phyloP scores from a whole-genome alignment of 805 yeast species.

The Torulaspora delbrueckii region DNA sequence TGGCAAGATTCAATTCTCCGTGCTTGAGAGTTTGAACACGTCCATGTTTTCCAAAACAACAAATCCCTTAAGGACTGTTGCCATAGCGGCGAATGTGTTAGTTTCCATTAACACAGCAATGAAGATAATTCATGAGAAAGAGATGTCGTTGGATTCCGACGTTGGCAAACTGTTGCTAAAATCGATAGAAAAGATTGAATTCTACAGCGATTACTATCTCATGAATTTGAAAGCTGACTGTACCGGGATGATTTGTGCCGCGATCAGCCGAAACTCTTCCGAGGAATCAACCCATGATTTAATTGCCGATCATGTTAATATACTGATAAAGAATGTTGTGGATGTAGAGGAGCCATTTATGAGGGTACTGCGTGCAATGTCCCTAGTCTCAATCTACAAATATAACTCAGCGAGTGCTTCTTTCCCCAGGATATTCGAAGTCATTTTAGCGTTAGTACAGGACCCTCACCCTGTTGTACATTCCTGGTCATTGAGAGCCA shows the following conservation, averaged over 20 bases:
- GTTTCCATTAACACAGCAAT: slow-evolving; percentile 57
- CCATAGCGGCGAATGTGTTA: slow-evolving; percentile 56
- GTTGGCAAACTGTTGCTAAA: slow-evolving; percentile 48
- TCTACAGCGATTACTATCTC: slow-evolving; percentile 38
- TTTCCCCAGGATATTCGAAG: slow-evolving; percentile 47
- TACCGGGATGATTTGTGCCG: slow-evolving; percentile 47
- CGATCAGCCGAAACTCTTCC: slow-evolving; percentile 23
- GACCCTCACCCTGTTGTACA: slow-evolving; percentile 89
- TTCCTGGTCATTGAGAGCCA: slow-evolving; percentile 60
- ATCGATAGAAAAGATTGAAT: slow-evolving; percentile 43
- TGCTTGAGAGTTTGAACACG: slow-evolving; percentile 73
- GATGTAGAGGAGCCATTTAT: slow-evolving; percentile 58
- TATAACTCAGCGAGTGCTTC: slow-evolving; percentile 38
- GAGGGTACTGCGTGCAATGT: slow-evolving; percentile 53
- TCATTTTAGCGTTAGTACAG: slow-evolving; percentile 52
- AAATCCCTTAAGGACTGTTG: slow-evolving; percentile 37
- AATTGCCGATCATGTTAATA: slow-evolving; percentile 42
- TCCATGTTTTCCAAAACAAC: slow-evolving; percentile 42
- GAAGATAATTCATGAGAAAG: slow-evolving; percentile 22
- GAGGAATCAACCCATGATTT: slow-evolving; percentile 11
- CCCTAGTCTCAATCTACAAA: slow-evolving; percentile 46
- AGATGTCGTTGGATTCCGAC: slow-evolving; percentile 29
- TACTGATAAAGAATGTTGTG: slow-evolving; percentile 61
- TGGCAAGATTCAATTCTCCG: slow-evolving; percentile 75
- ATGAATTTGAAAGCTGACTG: slow-evolving; percentile 51